Conservation (phyloP, 2,329 filamentous ascomycete genomes). For the Aspergillus melleus region DNA sequence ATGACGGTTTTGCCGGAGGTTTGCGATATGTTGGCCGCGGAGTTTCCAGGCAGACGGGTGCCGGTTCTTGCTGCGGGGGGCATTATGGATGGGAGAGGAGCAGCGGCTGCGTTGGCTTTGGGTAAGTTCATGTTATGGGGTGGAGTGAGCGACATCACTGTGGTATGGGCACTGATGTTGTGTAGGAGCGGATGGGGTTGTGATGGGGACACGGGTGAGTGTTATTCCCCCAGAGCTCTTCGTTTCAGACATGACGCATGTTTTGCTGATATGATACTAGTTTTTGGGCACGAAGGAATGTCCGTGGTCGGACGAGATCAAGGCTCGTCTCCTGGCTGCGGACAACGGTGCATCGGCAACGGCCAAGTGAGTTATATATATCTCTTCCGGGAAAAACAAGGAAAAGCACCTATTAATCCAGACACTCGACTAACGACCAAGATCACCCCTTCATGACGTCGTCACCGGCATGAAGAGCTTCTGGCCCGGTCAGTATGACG, state of each 20-base stretch:
- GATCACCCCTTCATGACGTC: not conserved
- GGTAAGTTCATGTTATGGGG: not conserved
- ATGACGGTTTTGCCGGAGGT: not conserved
- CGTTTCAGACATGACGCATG: not conserved
- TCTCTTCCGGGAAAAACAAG: too few relatives aligned
- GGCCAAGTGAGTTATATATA: not conserved
- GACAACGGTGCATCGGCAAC: not conserved
- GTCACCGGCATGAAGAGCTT: not conserved
- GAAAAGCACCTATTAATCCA: not conserved
- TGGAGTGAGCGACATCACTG: not conserved
- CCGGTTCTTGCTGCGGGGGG: not conserved
- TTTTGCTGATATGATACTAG: not conserved
- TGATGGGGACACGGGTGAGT: conserved; percentile 2
- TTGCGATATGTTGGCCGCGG: not conserved
- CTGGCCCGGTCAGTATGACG: not conserved
- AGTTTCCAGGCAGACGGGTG: not conserved
- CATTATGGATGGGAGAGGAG: not conserved
- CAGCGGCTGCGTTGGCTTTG: not conserved
- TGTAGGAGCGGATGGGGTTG: not conserved
- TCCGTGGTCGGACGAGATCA: not conserved
- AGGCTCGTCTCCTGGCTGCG: not conserved
- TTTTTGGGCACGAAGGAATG: conserved; percentile 1
- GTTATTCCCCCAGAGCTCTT: not conserved
- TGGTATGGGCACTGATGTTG: not conserved
- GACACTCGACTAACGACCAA: not conserved